Evolutionary conservation across 2,329 filamentous ascomycete species (phyloP), one percentile per base, ranked within the genome.

Genomic region (Cryphonectria carpinicola): DNA sequence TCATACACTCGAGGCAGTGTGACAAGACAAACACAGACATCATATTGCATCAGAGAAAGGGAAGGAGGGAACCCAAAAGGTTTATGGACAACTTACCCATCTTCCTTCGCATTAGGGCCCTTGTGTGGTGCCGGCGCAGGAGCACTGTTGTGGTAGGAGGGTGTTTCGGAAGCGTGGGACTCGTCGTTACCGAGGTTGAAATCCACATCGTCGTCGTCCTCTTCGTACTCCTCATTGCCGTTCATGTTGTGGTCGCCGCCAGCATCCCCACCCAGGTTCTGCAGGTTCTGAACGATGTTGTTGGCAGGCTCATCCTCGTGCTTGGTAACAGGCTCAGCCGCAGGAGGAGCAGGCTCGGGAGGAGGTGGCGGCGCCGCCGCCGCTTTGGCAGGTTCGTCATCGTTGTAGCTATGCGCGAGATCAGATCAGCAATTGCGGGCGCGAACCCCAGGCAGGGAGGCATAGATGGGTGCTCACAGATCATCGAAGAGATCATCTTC

Each of bases 401-500:
- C 90, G 75, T 91, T 88, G 76, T 91, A 91, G 66, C 89, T 91
- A 73, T 13, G 43, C 7, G 13, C 5, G 1, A 4, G 17, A 52
- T 10, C 46, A 49, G 11, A 41, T 78, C 49, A 76, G 74, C 32
- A 63, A 28, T 19, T 54, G 32, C 67, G n/a, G 14, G 14, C 37
- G 1, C 37, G n/a, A 11, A 13, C 22, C 14, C 3, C 22, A 52
- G 25, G 35, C 17, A 62, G 37, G 8, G 17, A 35, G 10, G 13
- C 22, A 3, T 17, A 1, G 37, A 17, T 19, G 14, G 5, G 65
- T 28, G n/a, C 93, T 81, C 84, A 97, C 93, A 97, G 87, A 83
- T 97, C 93, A 77, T 93, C 93, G 81, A 97, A 97, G 79, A 97
- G 92, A 86, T 97, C 93, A 79, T 97, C 93, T 75, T 97, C 93